Base-by-base conservation (phyloP, 345 rosid genomes). In the Cardamine chenopodiifolia region DNA sequence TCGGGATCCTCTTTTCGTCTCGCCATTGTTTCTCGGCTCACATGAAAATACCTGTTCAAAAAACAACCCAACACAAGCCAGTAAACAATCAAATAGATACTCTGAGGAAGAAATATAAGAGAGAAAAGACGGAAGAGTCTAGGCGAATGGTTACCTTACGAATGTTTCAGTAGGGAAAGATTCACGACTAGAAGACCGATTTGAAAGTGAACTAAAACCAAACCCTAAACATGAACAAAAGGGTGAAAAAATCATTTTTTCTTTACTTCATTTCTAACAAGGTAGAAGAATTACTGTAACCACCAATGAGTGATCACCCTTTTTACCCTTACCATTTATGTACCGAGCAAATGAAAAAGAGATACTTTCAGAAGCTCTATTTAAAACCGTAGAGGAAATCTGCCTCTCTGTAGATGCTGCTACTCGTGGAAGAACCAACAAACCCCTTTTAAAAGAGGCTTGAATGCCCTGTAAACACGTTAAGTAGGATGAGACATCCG, bases 1-100 rank as follows among this genome's bases (percentile, higher is more conserved):
- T 78, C 50, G 3, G 78, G 86, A 35, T 85, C 90, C 52, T 79
- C 72, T 55, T 71, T 83, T 72, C 71, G 82, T 74, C 70, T 82
- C 47, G 82, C 88, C 78, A 85, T 68, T 34, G 85, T 79, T 65
- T 77, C 81, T 5, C 83, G 81, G 68, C 81, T 91, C 19, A 80
- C 86, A 79, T 88, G 93, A 75, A 89, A 85, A 72, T 73, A 82
- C 79, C 97, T 91, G 73, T 34, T 44, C 45, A 76, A 28, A 60
- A 77, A 37, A 34, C 29, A 28, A 45, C 4, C 10, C 71, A 61
- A 18, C 52, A 60, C 29, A 67, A 17, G 9, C 73, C 61, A 68
- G 62, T 28, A 14, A 62, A 47, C 17, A 67, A 13, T 26, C 35
- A 50, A 29, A 26, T 39, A 22, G 6, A 58, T 29, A 22, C 53